These are phyloP conservation scores for Turnera subulata DNA, from an alignment of 345 rosid species.

Conservation along the genomic window DNA sequence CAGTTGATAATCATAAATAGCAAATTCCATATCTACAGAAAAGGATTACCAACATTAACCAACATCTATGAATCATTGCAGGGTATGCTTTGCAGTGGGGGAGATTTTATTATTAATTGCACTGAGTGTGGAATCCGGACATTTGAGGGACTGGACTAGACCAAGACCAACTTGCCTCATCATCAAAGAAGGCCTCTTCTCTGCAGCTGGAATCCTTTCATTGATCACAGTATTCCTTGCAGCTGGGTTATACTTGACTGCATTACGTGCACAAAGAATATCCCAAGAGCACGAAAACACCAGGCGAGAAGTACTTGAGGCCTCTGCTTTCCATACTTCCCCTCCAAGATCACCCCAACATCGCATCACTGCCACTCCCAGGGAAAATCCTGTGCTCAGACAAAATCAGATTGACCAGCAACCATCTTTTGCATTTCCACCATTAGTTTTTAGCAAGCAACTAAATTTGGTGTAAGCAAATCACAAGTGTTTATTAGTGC, in stretches of 20 bases:
- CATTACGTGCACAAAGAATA: constrained; percentile 56
- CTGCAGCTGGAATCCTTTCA: constrained; percentile 70
- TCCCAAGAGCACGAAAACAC: constrained; percentile 45
- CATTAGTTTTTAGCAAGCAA: constrained; percentile 28
- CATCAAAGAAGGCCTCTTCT: constrained; percentile 67
- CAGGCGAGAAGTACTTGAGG: constrained; percentile 49
- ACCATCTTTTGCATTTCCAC: constrained; percentile 11
- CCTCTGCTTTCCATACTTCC: constrained; percentile 53
- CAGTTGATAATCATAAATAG: too few relatives aligned
- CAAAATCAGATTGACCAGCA: constrained; percentile 22
- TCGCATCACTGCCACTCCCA: constrained; percentile 37
- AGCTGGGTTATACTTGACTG: constrained; percentile 64
- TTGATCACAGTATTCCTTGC: constrained; percentile 64
- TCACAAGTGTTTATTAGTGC: neutral
- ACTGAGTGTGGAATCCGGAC: constrained; percentile 87
- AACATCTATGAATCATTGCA: constrained; percentile 6
- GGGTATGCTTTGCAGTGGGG: constrained; percentile 75
- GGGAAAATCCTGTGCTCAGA: constrained; percentile 55
- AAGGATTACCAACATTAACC: too few relatives aligned
- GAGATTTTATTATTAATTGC: constrained; percentile 74
- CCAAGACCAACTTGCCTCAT: constrained; percentile 65
- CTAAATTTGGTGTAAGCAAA: constrained; percentile 17
- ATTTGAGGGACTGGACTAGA: constrained; percentile 68
- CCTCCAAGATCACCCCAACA: constrained; percentile 53
- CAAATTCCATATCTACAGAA: too few relatives aligned